phyloP scores from a whole-genome alignment of 2,329 filamentous ascomycete genomes.

The Macrophomina phaseolina region DNA sequence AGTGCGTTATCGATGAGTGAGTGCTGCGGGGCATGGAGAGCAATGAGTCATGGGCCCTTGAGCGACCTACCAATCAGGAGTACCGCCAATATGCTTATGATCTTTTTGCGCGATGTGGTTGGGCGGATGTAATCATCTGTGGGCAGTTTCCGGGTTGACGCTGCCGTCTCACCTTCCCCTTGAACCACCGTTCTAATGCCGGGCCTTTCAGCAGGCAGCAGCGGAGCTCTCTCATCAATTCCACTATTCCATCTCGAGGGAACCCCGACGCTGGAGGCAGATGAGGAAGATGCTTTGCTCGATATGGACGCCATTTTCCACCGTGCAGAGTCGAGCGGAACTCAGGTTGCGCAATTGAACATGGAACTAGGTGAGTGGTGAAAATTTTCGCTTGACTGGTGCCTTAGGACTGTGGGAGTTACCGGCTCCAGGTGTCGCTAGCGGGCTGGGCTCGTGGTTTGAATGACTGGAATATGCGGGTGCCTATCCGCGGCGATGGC shows the following conservation, averaged over 20 bases:
- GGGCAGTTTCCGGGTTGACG: background rate
- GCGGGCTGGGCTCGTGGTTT: too few relatives aligned
- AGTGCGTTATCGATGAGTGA: background rate
- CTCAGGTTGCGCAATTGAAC: too few relatives aligned
- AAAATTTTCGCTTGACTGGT: too few relatives aligned
- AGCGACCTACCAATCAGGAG: conserved; percentile 32
- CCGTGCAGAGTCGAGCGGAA: background rate
- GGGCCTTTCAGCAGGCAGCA: background rate
- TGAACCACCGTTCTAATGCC: too few relatives aligned
- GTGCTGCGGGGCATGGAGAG: background rate
- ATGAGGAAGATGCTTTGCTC: background rate
- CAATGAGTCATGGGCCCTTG: background rate
- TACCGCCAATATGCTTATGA: conserved; percentile 34
- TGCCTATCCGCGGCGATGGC: conserved; percentile 11
- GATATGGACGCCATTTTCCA: background rate
- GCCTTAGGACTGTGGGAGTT: background rate
- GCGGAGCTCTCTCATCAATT: background rate
- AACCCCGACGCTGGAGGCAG: background rate
- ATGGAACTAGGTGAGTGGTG: too few relatives aligned
- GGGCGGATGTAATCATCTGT: background rate
- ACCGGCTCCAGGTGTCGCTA: background rate
- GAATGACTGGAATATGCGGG: background rate
- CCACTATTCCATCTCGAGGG: background rate
- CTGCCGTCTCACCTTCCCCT: background rate
- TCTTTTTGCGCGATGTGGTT: background rate